Conservation (phyloP, 306 rosid species). For the Corylus americana region DNA sequence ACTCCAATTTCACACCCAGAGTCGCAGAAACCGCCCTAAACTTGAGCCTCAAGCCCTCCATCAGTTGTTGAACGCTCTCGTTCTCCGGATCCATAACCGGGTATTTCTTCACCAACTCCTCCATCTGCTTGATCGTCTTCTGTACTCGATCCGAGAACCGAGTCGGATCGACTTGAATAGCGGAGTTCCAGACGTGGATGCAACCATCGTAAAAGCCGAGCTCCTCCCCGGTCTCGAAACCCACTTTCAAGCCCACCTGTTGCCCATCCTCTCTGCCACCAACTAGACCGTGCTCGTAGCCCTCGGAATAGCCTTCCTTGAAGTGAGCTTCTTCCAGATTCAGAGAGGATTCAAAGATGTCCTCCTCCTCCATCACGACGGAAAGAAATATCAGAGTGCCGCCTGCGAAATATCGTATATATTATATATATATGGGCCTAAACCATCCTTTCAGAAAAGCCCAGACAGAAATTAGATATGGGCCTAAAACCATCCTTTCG, state of each 20-base stretch:
- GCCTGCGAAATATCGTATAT: too few species aligned
- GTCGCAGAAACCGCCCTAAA: constrained; percentile 65
- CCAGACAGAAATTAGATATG: too few species aligned
- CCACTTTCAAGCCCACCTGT: constrained; percentile 72
- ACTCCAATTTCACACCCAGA: constrained; percentile 67
- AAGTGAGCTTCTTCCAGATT: constrained; percentile 63
- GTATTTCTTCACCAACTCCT: constrained; percentile 55
- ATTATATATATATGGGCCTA: too few species aligned
- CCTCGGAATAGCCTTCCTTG: constrained; percentile 71
- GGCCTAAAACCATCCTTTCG: too few species aligned
- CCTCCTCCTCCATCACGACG: constrained; percentile 31
- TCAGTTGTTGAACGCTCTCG: constrained; percentile 54
- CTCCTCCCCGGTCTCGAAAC: constrained; percentile 79
- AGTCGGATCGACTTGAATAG: constrained; percentile 43
- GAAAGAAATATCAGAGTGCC: neutral
- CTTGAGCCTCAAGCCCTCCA: constrained; percentile 73
- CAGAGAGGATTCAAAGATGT: constrained; percentile 55
- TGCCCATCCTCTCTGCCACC: constrained; percentile 59
- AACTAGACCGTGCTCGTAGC: constrained; percentile 50
- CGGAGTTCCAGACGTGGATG: constrained; percentile 57
- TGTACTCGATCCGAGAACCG: constrained; percentile 54
- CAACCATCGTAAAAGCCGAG: constrained; percentile 78
- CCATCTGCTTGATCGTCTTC: constrained; percentile 59
- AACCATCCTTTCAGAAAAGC: too few species aligned
- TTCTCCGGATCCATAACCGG: constrained; percentile 74